Percentiles rank a stretch among this genome's conserved stretches.
These are phyloP conservation scores for Cryphonectria nitschkei DNA, from an alignment of 2,329 filamentous ascomycete genomes.

Conservation along the genomic window DNA sequence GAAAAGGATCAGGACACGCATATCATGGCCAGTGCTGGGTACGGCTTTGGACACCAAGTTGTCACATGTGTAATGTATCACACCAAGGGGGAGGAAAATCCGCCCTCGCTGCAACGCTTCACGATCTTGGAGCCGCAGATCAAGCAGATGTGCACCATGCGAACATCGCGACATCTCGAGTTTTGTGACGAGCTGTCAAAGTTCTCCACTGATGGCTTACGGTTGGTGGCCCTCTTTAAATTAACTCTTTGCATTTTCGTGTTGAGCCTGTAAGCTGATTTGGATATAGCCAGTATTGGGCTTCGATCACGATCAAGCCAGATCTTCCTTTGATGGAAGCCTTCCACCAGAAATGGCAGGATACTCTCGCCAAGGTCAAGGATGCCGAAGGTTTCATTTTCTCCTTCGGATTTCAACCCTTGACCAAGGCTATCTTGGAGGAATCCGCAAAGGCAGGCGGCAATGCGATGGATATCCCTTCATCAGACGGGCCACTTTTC, in stretches of 20 bases:
- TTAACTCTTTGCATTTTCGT: background rate
- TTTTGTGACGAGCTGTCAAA: conserved; percentile 27
- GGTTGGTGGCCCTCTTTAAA: background rate
- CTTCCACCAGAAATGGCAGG: conserved; percentile 31
- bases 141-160: conserved; percentile 29
- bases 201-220: background rate
- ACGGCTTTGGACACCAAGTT: conserved; percentile 29
- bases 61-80: conserved; percentile 32
- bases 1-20: conserved; percentile 30
- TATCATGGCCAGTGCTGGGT: conserved; percentile 29
- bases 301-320: conserved; percentile 16
- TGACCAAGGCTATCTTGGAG: conserved; percentile 30
- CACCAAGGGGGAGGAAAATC: conserved; percentile 30
- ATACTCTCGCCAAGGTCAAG: conserved; percentile 26
- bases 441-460: conserved; percentile 30
- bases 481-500: conserved; percentile 32
- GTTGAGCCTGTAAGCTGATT: background rate
- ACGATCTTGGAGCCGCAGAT: conserved; percentile 31
- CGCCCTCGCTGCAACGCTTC: conserved; percentile 30
- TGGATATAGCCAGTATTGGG: conserved; percentile 3
- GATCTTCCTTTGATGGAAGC: conserved; percentile 27
- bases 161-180: conserved; percentile 29
- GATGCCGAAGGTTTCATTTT: conserved; percentile 32
- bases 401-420: conserved; percentile 31
- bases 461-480: conserved; percentile 31